A percentile compares a stretch with the other conserved stretches of the same genome.
phyloP scores from a whole-genome alignment of 768 basidiomycete species.

The Lactarius hengduanensis region DNA sequence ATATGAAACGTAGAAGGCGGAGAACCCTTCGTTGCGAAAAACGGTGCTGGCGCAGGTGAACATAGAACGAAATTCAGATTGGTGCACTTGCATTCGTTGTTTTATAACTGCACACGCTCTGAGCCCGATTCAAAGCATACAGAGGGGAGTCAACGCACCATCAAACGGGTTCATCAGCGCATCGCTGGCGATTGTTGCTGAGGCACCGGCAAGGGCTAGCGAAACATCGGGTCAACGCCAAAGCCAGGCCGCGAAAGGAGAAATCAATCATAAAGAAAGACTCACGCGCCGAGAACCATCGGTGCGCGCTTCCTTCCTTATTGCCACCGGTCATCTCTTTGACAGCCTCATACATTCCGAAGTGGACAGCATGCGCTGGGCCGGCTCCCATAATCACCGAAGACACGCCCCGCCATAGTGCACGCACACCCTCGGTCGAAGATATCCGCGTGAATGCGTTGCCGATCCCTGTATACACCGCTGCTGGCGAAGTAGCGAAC shows the following conservation, averaged over 20 bases:
- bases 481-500: slow-evolving; percentile 79
- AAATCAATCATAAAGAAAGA: slow-evolving; percentile 29
- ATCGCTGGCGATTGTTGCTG: slow-evolving; percentile 92
- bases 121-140: slow-evolving; percentile 18
- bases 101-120: slow-evolving; percentile 77
- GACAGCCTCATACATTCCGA: slow-evolving; percentile 91
- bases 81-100: slow-evolving; percentile 98
- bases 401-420: slow-evolving; percentile 94
- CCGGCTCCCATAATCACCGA: slow-evolving; percentile 96
- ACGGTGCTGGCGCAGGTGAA: slow-evolving; percentile 82
- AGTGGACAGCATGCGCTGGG: slow-evolving; percentile 97
- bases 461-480: slow-evolving; percentile 85
- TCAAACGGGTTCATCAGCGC: slow-evolving; percentile 99
- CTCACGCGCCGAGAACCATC: slow-evolving; percentile 88
- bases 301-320: slow-evolving; percentile 59
- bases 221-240: neutral
- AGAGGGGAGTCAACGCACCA: slow-evolving; percentile 52
- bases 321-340: slow-evolving; percentile 93
- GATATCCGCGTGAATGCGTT: slow-evolving; percentile 92
- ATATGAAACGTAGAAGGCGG: slow-evolving; percentile 97
- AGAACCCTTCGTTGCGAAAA: slow-evolving; percentile 79
- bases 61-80: slow-evolving; percentile 87
- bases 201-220: slow-evolving; percentile 86
- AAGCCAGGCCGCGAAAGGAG: neutral
- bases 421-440: slow-evolving; percentile 87